Conservation (phyloP, 2,329 filamentous ascomycete species). For the Penicillium hordei region DNA sequence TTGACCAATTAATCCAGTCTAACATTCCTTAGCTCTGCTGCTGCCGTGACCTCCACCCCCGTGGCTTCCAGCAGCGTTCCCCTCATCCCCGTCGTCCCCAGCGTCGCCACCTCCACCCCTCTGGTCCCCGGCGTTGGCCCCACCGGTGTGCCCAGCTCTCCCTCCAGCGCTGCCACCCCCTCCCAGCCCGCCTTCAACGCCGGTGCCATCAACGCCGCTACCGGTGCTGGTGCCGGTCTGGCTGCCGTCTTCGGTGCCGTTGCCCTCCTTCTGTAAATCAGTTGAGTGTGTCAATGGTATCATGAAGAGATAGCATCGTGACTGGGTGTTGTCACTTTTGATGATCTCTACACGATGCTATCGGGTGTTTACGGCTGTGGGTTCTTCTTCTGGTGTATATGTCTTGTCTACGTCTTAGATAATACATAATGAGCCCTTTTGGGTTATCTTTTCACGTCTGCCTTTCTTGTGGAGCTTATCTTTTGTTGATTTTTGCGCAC, state of each 20-base stretch:
- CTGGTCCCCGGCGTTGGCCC: slow-evolving; percentile 19
- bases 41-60: slow-evolving; percentile 21
- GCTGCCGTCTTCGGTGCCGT: slow-evolving; percentile 54
- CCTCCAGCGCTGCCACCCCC: slow-evolving; percentile 21
- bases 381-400: slow-evolving; percentile 7
- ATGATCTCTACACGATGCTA: background rate
- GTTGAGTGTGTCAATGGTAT: slow-evolving; percentile 4
- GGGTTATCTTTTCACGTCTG: slow-evolving; percentile 14
- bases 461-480: slow-evolving; percentile 3
- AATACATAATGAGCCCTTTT: slow-evolving; percentile 45
- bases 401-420: slow-evolving; percentile 18
- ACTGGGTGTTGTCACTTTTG: background rate
- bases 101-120: slow-evolving; percentile 22
- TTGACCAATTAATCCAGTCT: background rate
- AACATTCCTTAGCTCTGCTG: slow-evolving; percentile 21
- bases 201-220: slow-evolving; percentile 51
- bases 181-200: slow-evolving; percentile 45
- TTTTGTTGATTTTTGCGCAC: slow-evolving; percentile 11
- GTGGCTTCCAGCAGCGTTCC: slow-evolving; percentile 21
- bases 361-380: slow-evolving; percentile 11
- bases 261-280: slow-evolving; percentile 47
- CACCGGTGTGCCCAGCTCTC: slow-evolving; percentile 21
- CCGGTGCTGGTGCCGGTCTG: slow-evolving; percentile 52
- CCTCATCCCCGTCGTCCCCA: slow-evolving; percentile 15
- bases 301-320: background rate